phyloP scores from a whole-genome alignment of 2,329 filamentous ascomycete genomes.

The Zelopaecilomyces penicillatus region DNA sequence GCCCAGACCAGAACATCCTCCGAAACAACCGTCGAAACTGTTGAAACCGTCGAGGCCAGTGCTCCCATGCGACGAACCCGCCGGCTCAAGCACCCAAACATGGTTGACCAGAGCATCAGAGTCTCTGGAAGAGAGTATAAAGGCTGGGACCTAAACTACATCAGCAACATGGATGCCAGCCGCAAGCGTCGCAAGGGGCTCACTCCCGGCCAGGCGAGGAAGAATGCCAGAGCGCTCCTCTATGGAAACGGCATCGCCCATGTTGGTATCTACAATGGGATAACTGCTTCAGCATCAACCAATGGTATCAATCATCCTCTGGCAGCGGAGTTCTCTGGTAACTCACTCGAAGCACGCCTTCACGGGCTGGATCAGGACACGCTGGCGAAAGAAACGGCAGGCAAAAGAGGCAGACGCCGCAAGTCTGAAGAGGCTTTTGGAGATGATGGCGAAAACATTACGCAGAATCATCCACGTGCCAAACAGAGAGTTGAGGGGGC shows the following conservation, averaged over 20 bases:
- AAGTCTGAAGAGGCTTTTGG: constrained; percentile 36
- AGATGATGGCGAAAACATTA: constrained; percentile 20
- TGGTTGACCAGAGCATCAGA: constrained; percentile 25
- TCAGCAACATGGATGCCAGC: constrained; percentile 45
- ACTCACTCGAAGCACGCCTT: constrained; percentile 28
- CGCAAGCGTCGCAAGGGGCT: constrained; percentile 18
- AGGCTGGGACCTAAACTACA: constrained; percentile 35
- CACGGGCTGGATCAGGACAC: constrained; percentile 16
- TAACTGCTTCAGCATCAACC: not conserved
- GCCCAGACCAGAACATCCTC: constrained; percentile 1
- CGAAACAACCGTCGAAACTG: constrained; percentile 15
- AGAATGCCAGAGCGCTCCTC: constrained; percentile 23
- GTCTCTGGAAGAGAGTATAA: constrained; percentile 29
- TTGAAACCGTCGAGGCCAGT: constrained; percentile 11
- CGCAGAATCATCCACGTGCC: constrained; percentile 24
- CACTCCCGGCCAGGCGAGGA: constrained; percentile 30
- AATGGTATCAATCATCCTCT: constrained; percentile 34
- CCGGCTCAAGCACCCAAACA: constrained; percentile 16
- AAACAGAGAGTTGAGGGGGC: constrained; percentile 25
- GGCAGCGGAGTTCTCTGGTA: constrained; percentile 35
- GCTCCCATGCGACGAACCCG: constrained; percentile 16
- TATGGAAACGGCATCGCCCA: constrained; percentile 28
- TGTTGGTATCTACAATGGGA: constrained; percentile 16
- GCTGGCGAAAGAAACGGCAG: constrained; percentile 8
- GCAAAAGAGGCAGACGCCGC: constrained; percentile 29